Conservation (phyloP, 2,329 filamentous ascomycete genomes). For the Fusarium cyanostomum region DNA sequence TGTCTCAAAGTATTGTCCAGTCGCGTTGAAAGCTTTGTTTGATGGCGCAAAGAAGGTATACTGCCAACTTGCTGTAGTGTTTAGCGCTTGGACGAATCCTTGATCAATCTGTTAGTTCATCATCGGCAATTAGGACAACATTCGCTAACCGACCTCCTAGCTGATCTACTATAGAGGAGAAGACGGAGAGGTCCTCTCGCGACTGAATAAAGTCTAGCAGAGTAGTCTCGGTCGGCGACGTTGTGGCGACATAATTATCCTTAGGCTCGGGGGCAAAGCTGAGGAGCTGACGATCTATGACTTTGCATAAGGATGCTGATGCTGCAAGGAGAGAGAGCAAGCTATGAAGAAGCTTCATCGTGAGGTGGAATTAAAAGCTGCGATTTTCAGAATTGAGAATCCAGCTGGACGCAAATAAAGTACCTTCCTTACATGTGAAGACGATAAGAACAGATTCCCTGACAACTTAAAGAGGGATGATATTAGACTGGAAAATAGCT, state of each 20-base stretch:
- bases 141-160: not conserved
- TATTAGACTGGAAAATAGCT: too few species aligned
- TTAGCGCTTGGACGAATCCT: not conserved
- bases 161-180: not conserved
- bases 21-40: not conserved
- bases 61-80: not conserved
- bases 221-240: not conserved
- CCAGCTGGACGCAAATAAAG: too few species aligned
- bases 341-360: not conserved
- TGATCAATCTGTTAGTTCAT: not conserved
- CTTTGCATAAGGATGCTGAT: not conserved
- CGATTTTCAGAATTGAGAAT: not conserved
- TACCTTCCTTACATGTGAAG: too few species aligned
- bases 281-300: not conserved
- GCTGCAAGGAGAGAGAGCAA: not conserved
- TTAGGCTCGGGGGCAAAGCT: not conserved
- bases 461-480: too few species aligned
- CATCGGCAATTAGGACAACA: too few species aligned
- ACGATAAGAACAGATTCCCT: too few species aligned
- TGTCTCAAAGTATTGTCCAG: not conserved
- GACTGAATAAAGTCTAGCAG: not conserved
- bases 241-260: not conserved
- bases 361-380: not conserved
- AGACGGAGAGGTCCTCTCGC: not conserved
- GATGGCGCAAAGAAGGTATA: conserved; percentile 1